phyloP scores from a whole-genome alignment of 345 rosid genomes.

The Eucalyptus fibrosa region DNA sequence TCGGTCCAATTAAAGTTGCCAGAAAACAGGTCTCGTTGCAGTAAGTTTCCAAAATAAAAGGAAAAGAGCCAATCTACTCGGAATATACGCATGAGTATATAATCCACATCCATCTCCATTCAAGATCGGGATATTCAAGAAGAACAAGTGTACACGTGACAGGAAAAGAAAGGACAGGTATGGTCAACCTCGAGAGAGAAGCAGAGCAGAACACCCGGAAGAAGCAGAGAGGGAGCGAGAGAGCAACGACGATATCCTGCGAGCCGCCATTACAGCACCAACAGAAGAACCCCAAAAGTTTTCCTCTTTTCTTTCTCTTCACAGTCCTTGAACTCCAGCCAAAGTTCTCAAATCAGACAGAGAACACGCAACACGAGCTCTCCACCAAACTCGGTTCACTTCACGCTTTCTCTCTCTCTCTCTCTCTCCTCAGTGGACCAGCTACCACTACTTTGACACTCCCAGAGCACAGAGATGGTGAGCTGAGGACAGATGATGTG shows the following conservation, averaged over 20 bases:
- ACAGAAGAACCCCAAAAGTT: not conserved
- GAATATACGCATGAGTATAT: not conserved
- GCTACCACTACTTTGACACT: not conserved
- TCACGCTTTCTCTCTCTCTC: not conserved
- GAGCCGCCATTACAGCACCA: not conserved
- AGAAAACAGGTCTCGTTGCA: not conserved
- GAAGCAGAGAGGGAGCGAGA: conserved; percentile 23
- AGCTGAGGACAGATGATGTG: not conserved
- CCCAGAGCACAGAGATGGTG: not conserved
- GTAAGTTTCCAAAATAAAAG: not conserved
- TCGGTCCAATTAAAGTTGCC: not conserved
- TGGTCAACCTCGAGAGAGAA: not conserved
- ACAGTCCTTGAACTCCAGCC: not conserved
- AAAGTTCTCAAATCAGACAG: not conserved
- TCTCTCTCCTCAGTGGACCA: not conserved
- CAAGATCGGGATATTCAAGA: not conserved
- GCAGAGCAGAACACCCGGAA: not conserved
- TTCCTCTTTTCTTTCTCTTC: not conserved
- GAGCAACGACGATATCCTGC: conserved; percentile 37
- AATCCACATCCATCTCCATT: not conserved
- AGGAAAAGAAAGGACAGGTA: not conserved
- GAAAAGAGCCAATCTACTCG: not conserved
- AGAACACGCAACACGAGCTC: not conserved
- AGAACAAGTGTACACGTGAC: not conserved
- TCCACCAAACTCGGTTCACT: not conserved